These are phyloP conservation scores for Deinandra increscens DNA, from an alignment of 129 eudicot species.

Conservation along the genomic window DNA sequence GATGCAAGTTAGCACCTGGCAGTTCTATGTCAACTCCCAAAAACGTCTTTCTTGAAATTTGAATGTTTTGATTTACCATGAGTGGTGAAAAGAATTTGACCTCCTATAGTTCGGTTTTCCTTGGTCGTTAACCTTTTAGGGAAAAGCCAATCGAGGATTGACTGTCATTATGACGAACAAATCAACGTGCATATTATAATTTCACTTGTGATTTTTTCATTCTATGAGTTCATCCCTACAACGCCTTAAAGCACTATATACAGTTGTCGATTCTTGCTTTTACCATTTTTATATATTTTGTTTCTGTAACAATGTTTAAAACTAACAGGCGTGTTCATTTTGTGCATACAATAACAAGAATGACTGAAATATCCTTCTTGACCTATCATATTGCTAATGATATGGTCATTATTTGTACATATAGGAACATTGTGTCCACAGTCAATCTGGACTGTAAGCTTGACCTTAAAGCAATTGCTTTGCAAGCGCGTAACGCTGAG, in stretches of 20 bases:
- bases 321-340: not conserved
- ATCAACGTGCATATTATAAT: not conserved
- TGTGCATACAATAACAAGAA: not conserved
- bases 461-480: slow-evolving; percentile 50
- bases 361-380: not conserved
- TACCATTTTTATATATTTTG: not conserved
- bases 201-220: not conserved
- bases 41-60: not conserved
- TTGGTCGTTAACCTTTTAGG: not conserved
- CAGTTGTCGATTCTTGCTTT: not conserved
- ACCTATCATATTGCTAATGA: slow-evolving; percentile 15
- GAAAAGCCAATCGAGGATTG: not conserved
- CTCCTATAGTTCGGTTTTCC: not conserved
- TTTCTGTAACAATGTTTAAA: not conserved
- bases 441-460: slow-evolving; percentile 50
- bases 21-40: not conserved
- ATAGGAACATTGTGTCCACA: slow-evolving; percentile 51
- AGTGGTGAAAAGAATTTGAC: too few species aligned
- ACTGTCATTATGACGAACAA: not conserved
- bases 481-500: slow-evolving; percentile 55
- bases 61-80: not conserved
- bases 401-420: slow-evolving; percentile 4
- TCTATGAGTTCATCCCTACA: not conserved
- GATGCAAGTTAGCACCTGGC: not conserved
- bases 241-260: not conserved